Percentiles rank a stretch among this genome's conserved stretches.
Evolutionary conservation across 352 stramenopile genomes (phyloP).

Genomic region (Globisporangium irregulare): DNA sequence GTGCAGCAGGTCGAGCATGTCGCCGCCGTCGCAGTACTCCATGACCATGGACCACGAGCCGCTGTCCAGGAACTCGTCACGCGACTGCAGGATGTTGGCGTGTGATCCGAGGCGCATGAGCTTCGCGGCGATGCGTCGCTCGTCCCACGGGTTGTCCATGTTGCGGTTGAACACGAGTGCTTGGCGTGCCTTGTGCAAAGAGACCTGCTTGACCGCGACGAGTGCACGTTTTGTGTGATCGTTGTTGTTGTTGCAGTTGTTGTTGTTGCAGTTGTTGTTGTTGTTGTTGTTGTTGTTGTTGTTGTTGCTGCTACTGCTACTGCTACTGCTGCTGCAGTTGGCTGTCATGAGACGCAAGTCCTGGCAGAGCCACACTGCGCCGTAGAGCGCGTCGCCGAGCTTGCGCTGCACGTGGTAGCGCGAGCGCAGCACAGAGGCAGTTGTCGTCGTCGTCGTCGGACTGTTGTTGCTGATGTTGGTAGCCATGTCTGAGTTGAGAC

Average conservation of each 20-base stretch:
- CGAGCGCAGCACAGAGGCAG: conserved; percentile 5
- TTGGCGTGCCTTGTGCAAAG: conserved; percentile 23
- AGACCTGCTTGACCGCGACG: conserved; percentile 54
- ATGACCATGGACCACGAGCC: conserved; percentile 52
- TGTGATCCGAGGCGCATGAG: conserved; percentile 30
- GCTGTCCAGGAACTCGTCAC: conserved; percentile 39
- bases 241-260: conserved; percentile 9
- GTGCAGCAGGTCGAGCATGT: conserved; percentile 40
- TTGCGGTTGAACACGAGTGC: conserved; percentile 24
- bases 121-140: conserved; percentile 24
- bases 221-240: conserved; percentile 9
- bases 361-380: conserved; percentile 40
- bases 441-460: background rate
- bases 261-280: background rate
- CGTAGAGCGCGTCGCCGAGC: conserved; percentile 40
- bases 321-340: too few species aligned
- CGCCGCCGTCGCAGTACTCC: conserved; percentile 46
- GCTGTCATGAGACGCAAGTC: conserved; percentile 18
- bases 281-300: background rate
- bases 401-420: conserved; percentile 23
- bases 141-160: conserved; percentile 47
- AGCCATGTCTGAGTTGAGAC: background rate
- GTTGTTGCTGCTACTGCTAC: background rate
- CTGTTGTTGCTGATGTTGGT: background rate
- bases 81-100: conserved; percentile 42